Evolutionary conservation across 2,329 filamentous ascomycete species (phyloP).

Genomic region (Pochonia chlamydosporia): DNA sequence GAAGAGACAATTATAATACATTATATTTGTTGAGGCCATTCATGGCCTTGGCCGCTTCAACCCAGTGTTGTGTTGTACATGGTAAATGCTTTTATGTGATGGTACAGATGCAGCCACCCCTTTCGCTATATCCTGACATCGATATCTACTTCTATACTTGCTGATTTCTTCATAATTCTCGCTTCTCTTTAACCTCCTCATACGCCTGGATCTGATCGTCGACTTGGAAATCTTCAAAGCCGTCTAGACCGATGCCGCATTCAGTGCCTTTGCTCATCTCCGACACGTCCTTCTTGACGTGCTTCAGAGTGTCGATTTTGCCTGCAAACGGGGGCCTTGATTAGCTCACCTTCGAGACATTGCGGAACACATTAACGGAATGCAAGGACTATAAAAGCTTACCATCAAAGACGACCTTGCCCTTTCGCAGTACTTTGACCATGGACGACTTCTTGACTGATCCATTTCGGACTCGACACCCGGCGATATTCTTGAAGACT

Average conservation of each 20-base stretch:
- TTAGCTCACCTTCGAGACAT: conserved; percentile 4
- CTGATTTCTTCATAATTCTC: conserved; percentile 38
- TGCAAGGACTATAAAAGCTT: conserved; percentile 30
- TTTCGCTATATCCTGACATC: too few species aligned
- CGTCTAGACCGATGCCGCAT: conserved; percentile 81
- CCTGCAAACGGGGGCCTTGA: conserved; percentile 42
- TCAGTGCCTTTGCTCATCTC: conserved; percentile 92
- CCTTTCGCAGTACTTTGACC: conserved; percentile 66
- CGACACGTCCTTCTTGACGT: conserved; percentile 83
- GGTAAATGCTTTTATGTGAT: not conserved
- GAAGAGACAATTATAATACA: conserved; percentile 5
- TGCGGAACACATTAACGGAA: not conserved
- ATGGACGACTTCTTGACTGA: conserved; percentile 55
- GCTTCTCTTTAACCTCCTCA: conserved; percentile 70
- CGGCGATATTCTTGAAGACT: conserved; percentile 70
- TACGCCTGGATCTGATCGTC: conserved; percentile 88
- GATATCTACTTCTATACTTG: too few species aligned
- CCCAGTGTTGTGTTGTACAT: not conserved
- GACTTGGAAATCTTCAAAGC: conserved; percentile 69
- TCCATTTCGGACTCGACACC: conserved; percentile 83
- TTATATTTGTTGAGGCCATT: too few species aligned
- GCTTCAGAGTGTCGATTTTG: conserved; percentile 73
- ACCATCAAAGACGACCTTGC: conserved; percentile 77
- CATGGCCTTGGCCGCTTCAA: conserved; percentile 7
- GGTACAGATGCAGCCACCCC: not conserved